Base-by-base conservation (phyloP, 768 basidiomycete species). In the Termitomyces sp. region DNA sequence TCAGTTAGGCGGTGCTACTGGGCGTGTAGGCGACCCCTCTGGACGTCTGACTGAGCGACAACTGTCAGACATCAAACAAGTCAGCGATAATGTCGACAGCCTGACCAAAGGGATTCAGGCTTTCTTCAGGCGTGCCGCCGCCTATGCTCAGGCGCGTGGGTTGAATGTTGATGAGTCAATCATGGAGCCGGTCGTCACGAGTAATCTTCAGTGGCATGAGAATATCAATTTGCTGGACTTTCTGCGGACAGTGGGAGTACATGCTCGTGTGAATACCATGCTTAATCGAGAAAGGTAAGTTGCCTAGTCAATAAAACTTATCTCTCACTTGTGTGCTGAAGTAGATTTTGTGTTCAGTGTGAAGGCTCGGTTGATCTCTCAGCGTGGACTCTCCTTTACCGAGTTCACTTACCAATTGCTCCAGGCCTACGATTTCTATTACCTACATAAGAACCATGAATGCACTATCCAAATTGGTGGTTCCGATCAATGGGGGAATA, bases 401-500 rank as follows among this genome's bases (percentile, higher is more conserved):
- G 97, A 99, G 69, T 98, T 99, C 73, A 86, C 92, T 3, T 99
- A 99, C 70, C 97, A 99, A 67, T 84, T 99, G 24, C 80, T 99
- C 28, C 97, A 99, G 74, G 97, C 94, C 11, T 92, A 94, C 72
- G 97, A 99, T 72, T 99, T 97, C 72, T 82, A 88, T 62, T 76
- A 86, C 63, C 79, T 99, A 9, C 74, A 89, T 68, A 76, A 78
- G 61, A 69, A 79, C 22, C 76, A 81, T 53, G 77, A 76, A 4
- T 98, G 96, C 70, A 81, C 82, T 14, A 82, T 97, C 44, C 97
- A 99, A 71, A 74, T 98, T 43, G 97, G 97, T 50, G 97, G 97
- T 10, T 95, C 94, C 0, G 97, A 99, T 70, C 97, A 99, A 70
- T 97, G 94, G 91, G 97, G 97, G 16, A 99, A 99, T 68, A 98